Conservation (phyloP, 176 grass and related monocot genomes). For the Aegilops speltoides region DNA sequence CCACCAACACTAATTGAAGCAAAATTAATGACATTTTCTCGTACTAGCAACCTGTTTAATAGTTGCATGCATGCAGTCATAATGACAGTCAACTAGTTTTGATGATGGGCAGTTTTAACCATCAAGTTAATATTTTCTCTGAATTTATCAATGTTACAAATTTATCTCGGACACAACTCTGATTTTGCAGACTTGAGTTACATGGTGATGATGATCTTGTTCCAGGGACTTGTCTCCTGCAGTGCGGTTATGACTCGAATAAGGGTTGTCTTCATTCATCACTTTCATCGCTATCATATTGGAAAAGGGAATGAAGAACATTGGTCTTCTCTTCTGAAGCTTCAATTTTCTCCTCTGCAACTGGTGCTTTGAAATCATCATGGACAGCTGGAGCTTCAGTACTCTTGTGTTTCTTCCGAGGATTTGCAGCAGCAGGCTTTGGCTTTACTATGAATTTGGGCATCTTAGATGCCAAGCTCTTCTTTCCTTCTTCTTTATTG, state of each 20-base stretch:
- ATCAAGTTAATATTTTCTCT: too few species aligned
- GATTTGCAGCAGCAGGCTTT: constrained; percentile 10
- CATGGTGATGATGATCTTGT: background rate
- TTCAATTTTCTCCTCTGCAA: background rate
- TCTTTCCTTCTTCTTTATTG: constrained; percentile 39
- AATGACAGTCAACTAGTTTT: too few species aligned
- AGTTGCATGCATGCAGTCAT: too few species aligned
- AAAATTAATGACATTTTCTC: too few species aligned
- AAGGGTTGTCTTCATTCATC: background rate
- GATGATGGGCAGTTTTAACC: too few species aligned
- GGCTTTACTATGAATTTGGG: constrained; percentile 48
- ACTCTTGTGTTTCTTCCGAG: constrained; percentile 30
- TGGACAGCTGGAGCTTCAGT: background rate
- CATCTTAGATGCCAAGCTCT: constrained; percentile 29
- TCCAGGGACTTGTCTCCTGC: background rate
- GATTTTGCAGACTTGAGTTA: background rate
- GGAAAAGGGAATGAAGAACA: constrained; percentile 49
- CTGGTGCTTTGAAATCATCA: background rate
- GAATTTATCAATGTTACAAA: background rate
- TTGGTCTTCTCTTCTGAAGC: constrained; percentile 7
- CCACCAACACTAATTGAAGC: too few species aligned
- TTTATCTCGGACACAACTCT: background rate
- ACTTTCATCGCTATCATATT: constrained; percentile 47
- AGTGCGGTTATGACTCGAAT: background rate
- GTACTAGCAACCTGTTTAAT: too few species aligned